Evolutionary conservation across 1,284 basidiomycete genomes (phyloP).

Genomic region (Leccinum insolens): DNA sequence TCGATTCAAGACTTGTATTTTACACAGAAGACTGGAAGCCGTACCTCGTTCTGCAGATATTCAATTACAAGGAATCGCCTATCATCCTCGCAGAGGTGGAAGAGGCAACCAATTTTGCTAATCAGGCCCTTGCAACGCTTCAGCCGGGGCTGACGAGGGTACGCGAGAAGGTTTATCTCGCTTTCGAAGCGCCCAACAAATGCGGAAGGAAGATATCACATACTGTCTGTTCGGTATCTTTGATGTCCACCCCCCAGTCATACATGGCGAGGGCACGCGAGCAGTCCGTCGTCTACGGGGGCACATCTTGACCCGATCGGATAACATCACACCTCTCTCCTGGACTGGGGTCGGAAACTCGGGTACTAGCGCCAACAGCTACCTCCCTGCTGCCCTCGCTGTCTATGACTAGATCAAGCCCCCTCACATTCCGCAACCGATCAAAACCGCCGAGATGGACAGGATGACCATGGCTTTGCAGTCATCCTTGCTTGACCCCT

Average conservation of each 20-base stretch:
- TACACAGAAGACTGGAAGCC: too few relatives aligned
- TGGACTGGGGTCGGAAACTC: background rate
- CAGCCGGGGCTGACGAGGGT: background rate
- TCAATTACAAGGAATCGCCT: too few relatives aligned
- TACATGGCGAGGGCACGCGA: background rate
- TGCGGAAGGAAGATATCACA: background rate
- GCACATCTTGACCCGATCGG: background rate
- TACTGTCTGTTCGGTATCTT: background rate
- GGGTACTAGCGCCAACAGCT: background rate
- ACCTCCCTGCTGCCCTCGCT: background rate
- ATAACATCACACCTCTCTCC: background rate
- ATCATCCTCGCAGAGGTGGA: too few relatives aligned
- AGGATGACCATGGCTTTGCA: background rate
- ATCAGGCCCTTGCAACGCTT: too few relatives aligned
- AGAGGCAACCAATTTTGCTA: too few relatives aligned
- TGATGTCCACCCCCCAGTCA: background rate
- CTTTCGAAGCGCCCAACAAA: background rate
- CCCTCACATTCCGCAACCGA: background rate
- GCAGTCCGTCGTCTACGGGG: background rate
- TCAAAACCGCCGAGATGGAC: background rate
- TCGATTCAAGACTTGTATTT: too few relatives aligned
- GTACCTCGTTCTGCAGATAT: too few relatives aligned
- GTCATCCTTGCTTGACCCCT: slow-evolving; percentile 24
- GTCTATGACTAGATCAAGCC: background rate
- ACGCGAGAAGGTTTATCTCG: background rate